These are phyloP conservation scores for Erigeron philadelphicus DNA, from an alignment of 140 eudicot species.

Conservation along the genomic window DNA sequence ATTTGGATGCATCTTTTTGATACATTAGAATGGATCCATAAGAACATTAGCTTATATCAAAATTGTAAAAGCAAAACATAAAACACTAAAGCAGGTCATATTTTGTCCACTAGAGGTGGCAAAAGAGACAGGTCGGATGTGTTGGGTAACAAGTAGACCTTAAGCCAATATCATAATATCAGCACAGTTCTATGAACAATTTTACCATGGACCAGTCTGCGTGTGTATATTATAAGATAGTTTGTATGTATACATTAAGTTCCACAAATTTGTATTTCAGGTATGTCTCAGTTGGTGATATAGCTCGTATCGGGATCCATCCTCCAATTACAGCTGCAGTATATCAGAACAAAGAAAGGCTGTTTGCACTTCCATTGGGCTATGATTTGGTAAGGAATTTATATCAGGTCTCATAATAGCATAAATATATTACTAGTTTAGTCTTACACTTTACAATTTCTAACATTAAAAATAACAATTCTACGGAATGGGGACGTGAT, in stretches of 20 bases:
- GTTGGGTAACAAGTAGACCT: too few relatives aligned
- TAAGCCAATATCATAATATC: too few relatives aligned
- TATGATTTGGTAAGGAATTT: constrained; percentile 71
- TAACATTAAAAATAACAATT: too few relatives aligned
- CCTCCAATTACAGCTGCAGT: constrained; percentile 92
- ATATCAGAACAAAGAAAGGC: constrained; percentile 49
- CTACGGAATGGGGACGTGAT: too few relatives aligned
- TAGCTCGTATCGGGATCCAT: constrained; percentile 73
- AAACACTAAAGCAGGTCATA: neutral
- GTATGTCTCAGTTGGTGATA: constrained; percentile 83
- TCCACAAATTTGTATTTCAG: constrained; percentile 36
- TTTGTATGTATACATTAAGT: constrained; percentile 4
- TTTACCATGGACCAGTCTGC: constrained; percentile 8
- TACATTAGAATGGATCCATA: neutral
- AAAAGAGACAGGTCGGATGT: too few relatives aligned
- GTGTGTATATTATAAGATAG: constrained; percentile 12
- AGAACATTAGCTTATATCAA: neutral
- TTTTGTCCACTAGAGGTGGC: neutral
- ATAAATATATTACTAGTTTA: too few relatives aligned
- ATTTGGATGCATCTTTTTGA: too few relatives aligned
- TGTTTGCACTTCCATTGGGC: constrained; percentile 71
- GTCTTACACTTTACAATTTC: too few relatives aligned
- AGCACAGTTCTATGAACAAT: neutral
- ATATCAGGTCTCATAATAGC: neutral
- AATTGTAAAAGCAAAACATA: neutral